Conservation (phyloP, 192 early-diverging fungal genomes). For the Powellomyces hirtus region DNA sequence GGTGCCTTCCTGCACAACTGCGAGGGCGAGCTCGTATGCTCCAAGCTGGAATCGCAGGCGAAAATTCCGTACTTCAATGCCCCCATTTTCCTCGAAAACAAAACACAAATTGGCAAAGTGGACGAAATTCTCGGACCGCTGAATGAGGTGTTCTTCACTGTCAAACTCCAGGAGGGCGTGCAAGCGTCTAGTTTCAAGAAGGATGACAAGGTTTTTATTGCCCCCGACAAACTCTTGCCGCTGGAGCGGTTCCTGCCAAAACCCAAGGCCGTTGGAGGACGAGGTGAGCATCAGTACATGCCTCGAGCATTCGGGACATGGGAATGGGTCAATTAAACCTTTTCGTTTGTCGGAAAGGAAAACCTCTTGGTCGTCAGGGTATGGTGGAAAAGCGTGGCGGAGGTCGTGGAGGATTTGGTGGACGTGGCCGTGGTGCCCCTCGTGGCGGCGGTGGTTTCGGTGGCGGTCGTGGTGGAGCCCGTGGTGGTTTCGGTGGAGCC, state of each 20-base stretch:
- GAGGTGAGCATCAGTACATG: neutral
- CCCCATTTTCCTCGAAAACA: slow-evolving; percentile 96
- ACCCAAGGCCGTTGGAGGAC: slow-evolving; percentile 56
- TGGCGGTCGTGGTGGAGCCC: slow-evolving; percentile 41
- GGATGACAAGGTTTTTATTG: slow-evolving; percentile 92
- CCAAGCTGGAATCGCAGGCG: slow-evolving; percentile 5
- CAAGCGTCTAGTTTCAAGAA: slow-evolving; percentile 87
- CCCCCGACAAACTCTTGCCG: slow-evolving; percentile 88
- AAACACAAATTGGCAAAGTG: slow-evolving; percentile 98
- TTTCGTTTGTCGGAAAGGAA: slow-evolving; percentile 50
- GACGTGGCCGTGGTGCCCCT: slow-evolving; percentile 19
- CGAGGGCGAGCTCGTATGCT: slow-evolving; percentile 96
- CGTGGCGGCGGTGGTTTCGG: slow-evolving; percentile 29
- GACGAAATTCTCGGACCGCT: slow-evolving; percentile 98
- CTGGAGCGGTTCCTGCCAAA: slow-evolving; percentile 96
- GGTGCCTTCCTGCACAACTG: slow-evolving; percentile 91
- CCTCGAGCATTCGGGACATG: neutral
- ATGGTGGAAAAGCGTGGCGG: slow-evolving; percentile 60
- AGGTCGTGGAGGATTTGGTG: slow-evolving; percentile 44
- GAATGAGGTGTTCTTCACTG: slow-evolving; percentile 97
- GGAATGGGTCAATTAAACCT: neutral
- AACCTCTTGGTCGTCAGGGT: slow-evolving; percentile 60
- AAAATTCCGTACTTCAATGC: slow-evolving; percentile 99
- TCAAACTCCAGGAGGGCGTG: slow-evolving; percentile 92
- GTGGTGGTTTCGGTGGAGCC: slow-evolving; percentile 40